These are phyloP conservation scores for Clonostachys rosea DNA, from an alignment of 2,329 filamentous ascomycete species.

Conservation along the genomic window DNA sequence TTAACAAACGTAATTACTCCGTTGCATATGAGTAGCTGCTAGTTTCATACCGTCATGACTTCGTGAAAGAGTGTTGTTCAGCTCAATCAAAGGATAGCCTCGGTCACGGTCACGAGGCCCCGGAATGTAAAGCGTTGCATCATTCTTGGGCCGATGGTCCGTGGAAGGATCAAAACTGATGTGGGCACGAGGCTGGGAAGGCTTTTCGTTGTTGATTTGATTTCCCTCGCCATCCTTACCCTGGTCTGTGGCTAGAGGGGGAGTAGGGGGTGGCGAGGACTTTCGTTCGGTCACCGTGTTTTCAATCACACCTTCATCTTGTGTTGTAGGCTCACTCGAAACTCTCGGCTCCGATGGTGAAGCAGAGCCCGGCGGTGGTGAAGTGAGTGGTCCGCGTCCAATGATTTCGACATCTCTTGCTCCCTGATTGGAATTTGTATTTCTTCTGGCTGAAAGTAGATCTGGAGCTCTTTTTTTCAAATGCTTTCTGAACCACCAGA, in stretches of 20 bases:
- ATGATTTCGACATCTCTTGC: neutral
- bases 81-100: slow-evolving; percentile 17
- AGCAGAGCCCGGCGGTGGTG: too few species aligned
- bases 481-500: slow-evolving; percentile 42
- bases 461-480: slow-evolving; percentile 21
- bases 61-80: slow-evolving; percentile 7
- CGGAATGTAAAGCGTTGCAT: slow-evolving; percentile 19
- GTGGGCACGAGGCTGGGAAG: neutral
- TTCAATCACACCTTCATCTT: too few species aligned
- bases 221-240: neutral
- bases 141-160: slow-evolving; percentile 14
- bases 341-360: too few species aligned
- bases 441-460: neutral
- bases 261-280: too few species aligned
- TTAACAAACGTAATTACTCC: too few species aligned
- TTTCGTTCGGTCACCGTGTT: too few species aligned
- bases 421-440: neutral
- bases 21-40: too few species aligned
- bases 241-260: neutral
- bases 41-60: slow-evolving; percentile 11
- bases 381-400: too few species aligned
- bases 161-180: slow-evolving; percentile 20
- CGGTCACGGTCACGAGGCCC: slow-evolving; percentile 22
- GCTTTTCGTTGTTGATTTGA: neutral
- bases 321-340: too few species aligned